phyloP scores from a whole-genome alignment of 805 yeast species.

The Wickerhamiella qilinensis region DNA sequence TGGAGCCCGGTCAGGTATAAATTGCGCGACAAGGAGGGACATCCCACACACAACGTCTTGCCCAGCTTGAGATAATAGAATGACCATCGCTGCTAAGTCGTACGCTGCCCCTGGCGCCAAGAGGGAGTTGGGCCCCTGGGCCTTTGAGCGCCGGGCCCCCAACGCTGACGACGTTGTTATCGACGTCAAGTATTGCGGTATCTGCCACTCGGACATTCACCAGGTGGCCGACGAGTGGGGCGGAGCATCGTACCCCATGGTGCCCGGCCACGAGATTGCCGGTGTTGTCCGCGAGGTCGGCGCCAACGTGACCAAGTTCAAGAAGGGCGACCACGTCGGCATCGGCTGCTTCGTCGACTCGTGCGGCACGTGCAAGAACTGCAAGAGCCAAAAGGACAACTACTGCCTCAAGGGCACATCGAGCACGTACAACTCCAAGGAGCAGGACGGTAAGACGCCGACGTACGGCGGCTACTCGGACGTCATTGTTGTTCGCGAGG shows the following conservation, averaged over 20 bases:
- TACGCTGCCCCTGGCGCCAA: slow-evolving; percentile 1
- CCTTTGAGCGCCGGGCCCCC: slow-evolving; percentile 10
- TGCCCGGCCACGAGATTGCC: slow-evolving; percentile 35
- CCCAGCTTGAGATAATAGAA: too few species aligned
- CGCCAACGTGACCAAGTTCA: slow-evolving; percentile 30
- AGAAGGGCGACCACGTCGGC: slow-evolving; percentile 65
- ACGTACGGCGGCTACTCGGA: slow-evolving; percentile 33
- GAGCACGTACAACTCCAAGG: slow-evolving; percentile 33
- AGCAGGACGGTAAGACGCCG: slow-evolving; percentile 45
- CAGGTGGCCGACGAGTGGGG: slow-evolving; percentile 38
- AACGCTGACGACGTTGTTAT: slow-evolving; percentile 21
- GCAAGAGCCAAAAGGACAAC: slow-evolving; percentile 37
- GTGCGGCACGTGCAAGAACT: slow-evolving; percentile 47
- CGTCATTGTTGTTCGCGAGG: slow-evolving; percentile 32
- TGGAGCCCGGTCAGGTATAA: too few species aligned
- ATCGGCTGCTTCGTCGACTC: slow-evolving; percentile 56
- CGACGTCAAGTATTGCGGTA: slow-evolving; percentile 17
- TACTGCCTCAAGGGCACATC: slow-evolving; percentile 34
- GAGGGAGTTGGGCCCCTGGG: slow-evolving; percentile 1
- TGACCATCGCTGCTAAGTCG: slow-evolving; percentile 1
- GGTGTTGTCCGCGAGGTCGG: slow-evolving; percentile 34
- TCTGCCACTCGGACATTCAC: slow-evolving; percentile 47
- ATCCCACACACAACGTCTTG: too few species aligned
- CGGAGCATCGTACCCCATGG: slow-evolving; percentile 20
- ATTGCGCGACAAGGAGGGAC: too few species aligned